These are phyloP conservation scores for Hyphopichia fennica DNA, from an alignment of 1,139 yeast genomes.

Conservation along the genomic window DNA sequence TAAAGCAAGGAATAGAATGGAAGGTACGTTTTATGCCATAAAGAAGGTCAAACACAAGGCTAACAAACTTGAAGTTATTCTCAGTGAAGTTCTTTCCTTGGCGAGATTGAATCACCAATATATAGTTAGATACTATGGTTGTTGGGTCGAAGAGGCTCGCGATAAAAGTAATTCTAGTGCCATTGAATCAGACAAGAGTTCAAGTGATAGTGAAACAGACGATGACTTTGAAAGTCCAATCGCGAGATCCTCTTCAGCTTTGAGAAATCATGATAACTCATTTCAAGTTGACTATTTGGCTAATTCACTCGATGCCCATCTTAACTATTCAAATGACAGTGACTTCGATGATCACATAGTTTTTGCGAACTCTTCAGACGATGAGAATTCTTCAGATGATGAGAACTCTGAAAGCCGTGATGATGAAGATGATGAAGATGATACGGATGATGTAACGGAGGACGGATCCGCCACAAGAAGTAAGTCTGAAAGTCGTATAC, in stretches of 20 bases:
- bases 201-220: constrained; percentile 17
- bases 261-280: constrained; percentile 33
- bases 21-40: constrained; percentile 92
- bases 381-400: constrained; percentile 10
- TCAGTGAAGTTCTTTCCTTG: constrained; percentile 87
- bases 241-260: constrained; percentile 29
- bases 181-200: constrained; percentile 18
- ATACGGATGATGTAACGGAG: neutral
- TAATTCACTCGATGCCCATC: constrained; percentile 59
- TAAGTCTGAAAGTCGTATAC: neutral
- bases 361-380: constrained; percentile 24
- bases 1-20: constrained; percentile 87
- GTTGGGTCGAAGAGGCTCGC: constrained; percentile 84
- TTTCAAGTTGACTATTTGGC: constrained; percentile 66
- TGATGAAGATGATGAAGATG: constrained; percentile 16
- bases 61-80: constrained; percentile 72
- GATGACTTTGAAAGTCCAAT: constrained; percentile 20
- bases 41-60: constrained; percentile 86
- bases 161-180: constrained; percentile 12
- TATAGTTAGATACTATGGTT: constrained; percentile 93
- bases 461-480: neutral
- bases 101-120: constrained; percentile 93
- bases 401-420: neutral
- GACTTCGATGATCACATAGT: constrained; percentile 30
- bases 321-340: constrained; percentile 57